These are phyloP conservation scores for Pythium aquatile DNA, from an alignment of 352 stramenopile species.

Conservation along the genomic window DNA sequence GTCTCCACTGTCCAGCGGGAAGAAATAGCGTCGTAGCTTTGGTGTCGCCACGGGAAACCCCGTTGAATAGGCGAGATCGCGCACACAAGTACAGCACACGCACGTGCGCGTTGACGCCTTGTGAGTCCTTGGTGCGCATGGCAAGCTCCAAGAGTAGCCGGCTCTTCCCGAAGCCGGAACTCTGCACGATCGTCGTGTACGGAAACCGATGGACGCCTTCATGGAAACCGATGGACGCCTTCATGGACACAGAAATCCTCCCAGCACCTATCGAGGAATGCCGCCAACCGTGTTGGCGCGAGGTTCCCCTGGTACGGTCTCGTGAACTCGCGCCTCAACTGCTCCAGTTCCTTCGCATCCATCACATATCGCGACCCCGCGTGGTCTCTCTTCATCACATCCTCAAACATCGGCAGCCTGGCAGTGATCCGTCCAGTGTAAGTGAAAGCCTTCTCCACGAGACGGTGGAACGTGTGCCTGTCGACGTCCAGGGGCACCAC, in stretches of 20 bases:
- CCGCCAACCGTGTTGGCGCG: too few relatives aligned
- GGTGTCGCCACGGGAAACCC: not conserved
- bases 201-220: not conserved
- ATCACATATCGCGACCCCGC: too few relatives aligned
- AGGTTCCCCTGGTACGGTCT: too few relatives aligned
- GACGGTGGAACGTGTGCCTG: too few relatives aligned
- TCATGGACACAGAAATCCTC: not conserved
- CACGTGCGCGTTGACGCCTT: not conserved
- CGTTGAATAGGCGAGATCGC: not conserved
- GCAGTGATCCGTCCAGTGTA: too few relatives aligned
- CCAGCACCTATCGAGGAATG: slow-evolving; percentile 3
- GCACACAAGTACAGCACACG: slow-evolving; percentile 11
- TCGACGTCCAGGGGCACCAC: too few relatives aligned
- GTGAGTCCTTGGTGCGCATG: not conserved
- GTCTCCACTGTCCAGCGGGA: not conserved
- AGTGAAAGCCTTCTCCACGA: too few relatives aligned
- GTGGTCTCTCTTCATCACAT: too few relatives aligned
- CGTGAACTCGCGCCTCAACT: too few relatives aligned
- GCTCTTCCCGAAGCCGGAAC: slow-evolving; percentile 21
- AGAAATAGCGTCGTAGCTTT: not conserved
- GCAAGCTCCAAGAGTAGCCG: slow-evolving; percentile 11
- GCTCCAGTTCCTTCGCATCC: too few relatives aligned
- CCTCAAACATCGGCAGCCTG: too few relatives aligned
- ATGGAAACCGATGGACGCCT: not conserved
- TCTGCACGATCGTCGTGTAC: slow-evolving; percentile 17